Percentiles rank a stretch among this genome's conserved stretches.
phyloP scores from a whole-genome alignment of 2,329 filamentous ascomycete genomes.

The Penicillium hesseltinei region DNA sequence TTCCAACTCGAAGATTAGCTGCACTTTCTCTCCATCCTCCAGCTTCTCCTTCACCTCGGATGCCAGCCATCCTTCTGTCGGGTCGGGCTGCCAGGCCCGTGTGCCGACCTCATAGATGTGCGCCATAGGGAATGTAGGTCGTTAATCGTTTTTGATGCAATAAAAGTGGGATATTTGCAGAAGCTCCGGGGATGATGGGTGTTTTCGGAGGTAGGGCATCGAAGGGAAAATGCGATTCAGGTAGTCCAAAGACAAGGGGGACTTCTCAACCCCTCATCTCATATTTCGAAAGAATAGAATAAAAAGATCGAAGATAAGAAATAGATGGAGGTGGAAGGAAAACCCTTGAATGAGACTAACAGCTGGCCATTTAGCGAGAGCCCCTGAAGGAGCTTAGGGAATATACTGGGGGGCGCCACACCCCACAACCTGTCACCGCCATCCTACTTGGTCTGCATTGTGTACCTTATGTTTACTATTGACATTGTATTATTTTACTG shows the following conservation, averaged over 20 bases:
- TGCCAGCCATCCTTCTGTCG: conserved; percentile 93
- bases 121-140: conserved; percentile 61
- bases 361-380: conserved; percentile 30
- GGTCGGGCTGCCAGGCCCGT: conserved; percentile 96
- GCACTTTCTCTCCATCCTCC: conserved; percentile 80
- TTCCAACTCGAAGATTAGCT: conserved; percentile 81
- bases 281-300: conserved; percentile 24
- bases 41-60: conserved; percentile 89
- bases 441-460: conserved; percentile 11
- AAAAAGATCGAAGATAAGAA: conserved; percentile 15
- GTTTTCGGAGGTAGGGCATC: conserved; percentile 6
- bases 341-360: conserved; percentile 19
- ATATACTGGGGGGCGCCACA: conserved; percentile 25
- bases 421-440: conserved; percentile 29
- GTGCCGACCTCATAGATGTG: conserved; percentile 95
- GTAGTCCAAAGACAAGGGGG: conserved; percentile 27
- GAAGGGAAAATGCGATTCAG: conserved; percentile 13
- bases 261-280: conserved; percentile 26
- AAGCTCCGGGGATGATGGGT: conserved; percentile 6
- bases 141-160: conserved; percentile 9
- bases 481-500: not conserved
- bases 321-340: conserved; percentile 11
- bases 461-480: not conserved
- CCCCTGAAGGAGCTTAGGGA: conserved; percentile 29
- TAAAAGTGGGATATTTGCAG: conserved; percentile 12